These are phyloP conservation scores for Aquilaria yunnanensis DNA, from an alignment of 345 rosid genomes.

Conservation along the genomic window DNA sequence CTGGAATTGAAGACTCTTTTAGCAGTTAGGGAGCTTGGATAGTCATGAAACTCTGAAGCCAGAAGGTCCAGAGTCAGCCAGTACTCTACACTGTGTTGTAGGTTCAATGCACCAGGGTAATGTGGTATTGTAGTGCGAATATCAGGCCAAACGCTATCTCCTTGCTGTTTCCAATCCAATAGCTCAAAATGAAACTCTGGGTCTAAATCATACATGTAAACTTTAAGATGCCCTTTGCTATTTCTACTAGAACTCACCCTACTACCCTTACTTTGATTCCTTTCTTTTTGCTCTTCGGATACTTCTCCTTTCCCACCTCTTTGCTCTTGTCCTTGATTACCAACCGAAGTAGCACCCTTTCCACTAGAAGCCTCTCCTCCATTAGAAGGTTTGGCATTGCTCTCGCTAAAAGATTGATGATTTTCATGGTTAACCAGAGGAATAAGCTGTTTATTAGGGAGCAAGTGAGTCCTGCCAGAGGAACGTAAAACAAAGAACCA, in stretches of 20 bases:
- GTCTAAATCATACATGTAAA: constrained; percentile 86
- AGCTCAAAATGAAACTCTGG: constrained; percentile 87
- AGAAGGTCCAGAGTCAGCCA: constrained; percentile 93
- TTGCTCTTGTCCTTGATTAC: constrained; percentile 18
- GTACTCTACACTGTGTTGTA: constrained; percentile 94
- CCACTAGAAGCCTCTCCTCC: constrained; percentile 19
- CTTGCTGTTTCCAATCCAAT: constrained; percentile 61
- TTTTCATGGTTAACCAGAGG: constrained; percentile 24
- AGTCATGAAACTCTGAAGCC: constrained; percentile 51
- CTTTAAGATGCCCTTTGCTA: constrained; percentile 37
- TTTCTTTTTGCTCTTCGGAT: neutral
- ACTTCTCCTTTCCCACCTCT: constrained; percentile 13
- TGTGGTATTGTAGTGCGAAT: constrained; percentile 41
- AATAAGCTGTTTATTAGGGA: constrained; percentile 26
- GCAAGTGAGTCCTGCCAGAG: constrained; percentile 31
- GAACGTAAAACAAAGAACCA: constrained; percentile 70
- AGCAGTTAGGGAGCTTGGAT: constrained; percentile 43
- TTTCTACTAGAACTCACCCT: constrained; percentile 14
- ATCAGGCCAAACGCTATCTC: constrained; percentile 75
- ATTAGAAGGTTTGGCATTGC: constrained; percentile 17
- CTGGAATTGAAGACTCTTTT: constrained; percentile 72
- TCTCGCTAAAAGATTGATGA: constrained; percentile 9
- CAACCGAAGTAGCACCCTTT: neutral
- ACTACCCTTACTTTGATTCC: constrained; percentile 10
- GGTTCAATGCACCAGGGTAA: constrained; percentile 88